Conservation (phyloP, 225 moss, liverwort and hornwort species). For the Physcomitrellopsis africana region DNA sequence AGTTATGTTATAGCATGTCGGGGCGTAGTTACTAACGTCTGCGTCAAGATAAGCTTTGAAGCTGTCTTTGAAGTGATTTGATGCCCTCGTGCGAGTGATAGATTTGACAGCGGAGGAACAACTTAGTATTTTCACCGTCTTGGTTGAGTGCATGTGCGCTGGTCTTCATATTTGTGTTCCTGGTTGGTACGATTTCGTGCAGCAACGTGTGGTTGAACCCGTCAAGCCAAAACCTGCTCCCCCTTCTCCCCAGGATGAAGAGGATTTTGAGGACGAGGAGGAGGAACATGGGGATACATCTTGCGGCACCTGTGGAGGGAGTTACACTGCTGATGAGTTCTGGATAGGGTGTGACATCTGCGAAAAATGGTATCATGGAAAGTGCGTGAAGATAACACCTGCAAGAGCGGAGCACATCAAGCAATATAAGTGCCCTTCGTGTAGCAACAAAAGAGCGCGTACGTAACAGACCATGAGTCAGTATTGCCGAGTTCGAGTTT, state of each 20-base stretch:
- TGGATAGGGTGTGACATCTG: constrained; percentile 55
- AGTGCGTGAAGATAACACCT: constrained; percentile 55
- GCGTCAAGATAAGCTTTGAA: not conserved
- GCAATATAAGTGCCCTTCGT: constrained; percentile 49
- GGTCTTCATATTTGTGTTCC: not conserved
- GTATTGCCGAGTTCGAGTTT: constrained; percentile 14
- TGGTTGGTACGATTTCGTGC: constrained; percentile 13
- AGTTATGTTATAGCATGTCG: not conserved
- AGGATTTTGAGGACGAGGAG: constrained; percentile 43
- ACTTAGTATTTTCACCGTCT: not conserved
- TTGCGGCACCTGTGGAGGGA: constrained; percentile 46
- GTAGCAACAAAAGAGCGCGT: constrained; percentile 54
- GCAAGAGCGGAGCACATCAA: constrained; percentile 54
- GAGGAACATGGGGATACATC: constrained; percentile 50
- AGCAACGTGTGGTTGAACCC: constrained; percentile 42
- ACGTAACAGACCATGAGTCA: constrained; percentile 34
- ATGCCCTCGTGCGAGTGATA: not conserved
- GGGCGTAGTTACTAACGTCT: not conserved
- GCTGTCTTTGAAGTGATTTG: not conserved
- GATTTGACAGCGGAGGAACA: not conserved
- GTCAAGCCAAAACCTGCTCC: constrained; percentile 27
- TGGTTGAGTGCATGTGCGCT: not conserved
- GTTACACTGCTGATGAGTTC: constrained; percentile 48
- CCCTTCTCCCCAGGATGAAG: constrained; percentile 42
- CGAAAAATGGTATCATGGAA: constrained; percentile 54